Base-by-base conservation (phyloP, 106 monocot genomes). In the Posidonia australis region DNA sequence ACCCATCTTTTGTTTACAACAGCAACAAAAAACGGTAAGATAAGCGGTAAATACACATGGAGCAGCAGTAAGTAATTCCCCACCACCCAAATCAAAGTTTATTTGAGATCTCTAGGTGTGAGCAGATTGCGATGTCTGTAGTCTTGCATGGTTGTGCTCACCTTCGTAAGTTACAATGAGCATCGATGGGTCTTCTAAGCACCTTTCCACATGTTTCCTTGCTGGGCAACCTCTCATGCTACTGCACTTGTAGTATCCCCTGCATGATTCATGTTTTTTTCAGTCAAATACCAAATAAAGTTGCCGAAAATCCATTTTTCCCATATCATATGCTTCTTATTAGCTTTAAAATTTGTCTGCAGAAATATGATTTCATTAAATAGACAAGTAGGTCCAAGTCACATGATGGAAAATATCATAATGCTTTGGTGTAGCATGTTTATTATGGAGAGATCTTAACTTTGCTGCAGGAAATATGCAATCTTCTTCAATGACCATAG, bases 151-250 rank as follows among this genome's bases (percentile, higher is more conserved):
- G 26, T 64, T 72, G 27, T 72, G 72, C 26, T 63, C 72, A 4
- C 72, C 72, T 72, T 64, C 72, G 10, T 72, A 72, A 14, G 72
- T 72, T 19, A 72, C 63, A 9, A 72, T 63, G 63, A 72, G 72
- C 72, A 72, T 72, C 5, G 63, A 72, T 13, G 72, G 54, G 31
- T 72, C 72, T 53, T 72, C 72, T 54, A 72, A 54, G 24, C 72
- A 63, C 44, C 72, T 63, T 44, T 72, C 72, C 16, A 72, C 72
- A 14, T 72, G 72, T 41, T 72, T 72, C 54, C 72, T 63, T 19
- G 72, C 72, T 5, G 72, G 72, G 41, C 72, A 72, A 22, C 72
- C 72, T 55, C 72, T 72, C 64, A 72, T 72, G 63, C 72, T 72
- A 42, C 72, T 72, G 23, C 72, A 72, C 27, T 72, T 72, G 63